phyloP scores from a whole-genome alignment of 2,329 filamentous ascomycete genomes.

The Talaromyces sp. region DNA sequence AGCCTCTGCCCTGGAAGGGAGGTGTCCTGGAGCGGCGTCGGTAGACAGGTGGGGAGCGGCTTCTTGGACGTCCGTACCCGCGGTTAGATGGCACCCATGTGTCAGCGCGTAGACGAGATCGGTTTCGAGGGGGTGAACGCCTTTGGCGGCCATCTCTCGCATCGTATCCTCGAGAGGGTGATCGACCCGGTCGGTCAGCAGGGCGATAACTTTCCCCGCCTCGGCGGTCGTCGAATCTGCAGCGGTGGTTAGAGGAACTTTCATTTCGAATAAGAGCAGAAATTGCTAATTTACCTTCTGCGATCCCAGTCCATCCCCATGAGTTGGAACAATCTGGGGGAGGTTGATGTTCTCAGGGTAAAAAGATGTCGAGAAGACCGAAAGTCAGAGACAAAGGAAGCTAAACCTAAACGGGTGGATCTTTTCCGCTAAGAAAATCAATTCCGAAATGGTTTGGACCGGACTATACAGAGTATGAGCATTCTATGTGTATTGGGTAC shows the following conservation, averaged over 20 bases:
- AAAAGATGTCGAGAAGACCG: neutral
- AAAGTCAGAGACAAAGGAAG: neutral
- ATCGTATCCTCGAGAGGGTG: conserved; percentile 40
- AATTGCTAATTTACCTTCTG: conserved; percentile 39
- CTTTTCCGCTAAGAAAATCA: no score
- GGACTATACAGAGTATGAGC: no score
- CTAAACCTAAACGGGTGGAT: no score
- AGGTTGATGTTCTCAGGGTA: neutral
- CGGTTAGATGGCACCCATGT: conserved; percentile 45
- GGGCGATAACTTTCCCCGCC: conserved; percentile 50
- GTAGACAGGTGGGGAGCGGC: conserved; percentile 45
- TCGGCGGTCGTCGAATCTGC: conserved; percentile 45
- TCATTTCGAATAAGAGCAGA: conserved; percentile 12
- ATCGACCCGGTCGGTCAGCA: conserved; percentile 33
- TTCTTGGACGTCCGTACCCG: conserved; percentile 40
- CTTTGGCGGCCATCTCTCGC: conserved; percentile 25
- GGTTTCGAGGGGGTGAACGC: conserved; percentile 42
- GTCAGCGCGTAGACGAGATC: conserved; percentile 45
- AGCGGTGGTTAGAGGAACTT: conserved; percentile 11
- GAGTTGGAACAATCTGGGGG: neutral
- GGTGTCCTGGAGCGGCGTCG: conserved; percentile 49
- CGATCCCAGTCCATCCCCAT: conserved; percentile 45
- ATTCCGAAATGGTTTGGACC: neutral
- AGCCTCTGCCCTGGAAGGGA: conserved; percentile 39
- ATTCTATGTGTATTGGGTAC: conserved; percentile 1